These are phyloP conservation scores for Aspergillus steynii DNA, from an alignment of 495 filamentous ascomycete species.

Conservation along the genomic window DNA sequence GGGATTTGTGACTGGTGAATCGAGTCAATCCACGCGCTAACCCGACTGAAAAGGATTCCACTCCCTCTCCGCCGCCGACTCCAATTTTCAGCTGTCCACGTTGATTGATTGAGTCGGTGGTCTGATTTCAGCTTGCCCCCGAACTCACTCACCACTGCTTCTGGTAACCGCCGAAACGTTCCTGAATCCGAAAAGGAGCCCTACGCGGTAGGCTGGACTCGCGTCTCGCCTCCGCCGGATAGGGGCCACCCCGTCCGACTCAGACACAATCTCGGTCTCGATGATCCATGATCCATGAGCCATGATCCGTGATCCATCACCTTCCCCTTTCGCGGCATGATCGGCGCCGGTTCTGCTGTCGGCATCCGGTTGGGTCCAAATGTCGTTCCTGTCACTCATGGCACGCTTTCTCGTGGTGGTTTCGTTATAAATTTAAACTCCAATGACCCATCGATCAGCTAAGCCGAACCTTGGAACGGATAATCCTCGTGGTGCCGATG, in stretches of 20 bases:
- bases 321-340: neutral
- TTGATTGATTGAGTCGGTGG: neutral
- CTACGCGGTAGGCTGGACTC: too few relatives aligned
- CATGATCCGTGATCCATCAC: neutral
- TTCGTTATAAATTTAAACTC: constrained; percentile 17
- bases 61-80: constrained; percentile 3
- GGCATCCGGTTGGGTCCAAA: constrained; percentile 6
- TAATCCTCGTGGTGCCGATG: constrained; percentile 13
- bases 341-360: neutral
- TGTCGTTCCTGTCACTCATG: constrained; percentile 17
- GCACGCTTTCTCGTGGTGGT: constrained; percentile 16
- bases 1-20: constrained; percentile 12
- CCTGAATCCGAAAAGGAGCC: too few relatives aligned
- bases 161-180: too few relatives aligned
- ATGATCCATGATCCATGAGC: neutral
- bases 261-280: too few relatives aligned
- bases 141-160: too few relatives aligned
- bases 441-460: constrained; percentile 16
- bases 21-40: constrained; percentile 18
- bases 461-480: constrained; percentile 16
- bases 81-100: constrained; percentile 14
- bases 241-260: neutral
- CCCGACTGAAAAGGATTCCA: constrained; percentile 1
- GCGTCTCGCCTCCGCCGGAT: neutral
- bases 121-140: neutral